Conservation (phyloP, 2,329 filamentous ascomycete species). For the Meredithiella fracta region DNA sequence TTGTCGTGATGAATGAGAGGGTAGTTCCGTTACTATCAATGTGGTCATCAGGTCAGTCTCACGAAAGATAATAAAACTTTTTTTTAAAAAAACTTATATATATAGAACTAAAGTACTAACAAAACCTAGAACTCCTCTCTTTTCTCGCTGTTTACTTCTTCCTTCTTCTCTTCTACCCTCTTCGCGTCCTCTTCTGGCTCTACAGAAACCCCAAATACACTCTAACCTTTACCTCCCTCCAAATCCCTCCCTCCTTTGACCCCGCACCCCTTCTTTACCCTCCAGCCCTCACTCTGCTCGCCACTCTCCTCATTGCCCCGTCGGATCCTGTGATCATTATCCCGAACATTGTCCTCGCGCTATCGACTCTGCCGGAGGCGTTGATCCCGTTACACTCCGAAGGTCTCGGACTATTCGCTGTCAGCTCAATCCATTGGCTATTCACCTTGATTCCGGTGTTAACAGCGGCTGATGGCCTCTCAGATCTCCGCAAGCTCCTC, state of each 20-base stretch:
- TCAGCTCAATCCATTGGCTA: constrained; percentile 53
- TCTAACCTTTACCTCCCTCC: constrained; percentile 25
- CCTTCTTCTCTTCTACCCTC: constrained; percentile 39
- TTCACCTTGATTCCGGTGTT: constrained; percentile 49
- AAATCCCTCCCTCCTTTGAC: constrained; percentile 64
- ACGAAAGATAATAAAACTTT: too few species aligned
- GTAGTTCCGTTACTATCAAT: constrained; percentile 18
- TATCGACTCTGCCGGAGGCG: constrained; percentile 58
- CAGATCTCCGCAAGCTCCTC: constrained; percentile 4
- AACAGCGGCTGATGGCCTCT: not conserved
- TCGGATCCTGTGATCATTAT: constrained; percentile 45
- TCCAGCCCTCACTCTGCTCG: constrained; percentile 54
- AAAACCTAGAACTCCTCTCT: constrained; percentile 28
- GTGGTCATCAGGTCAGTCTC: not conserved
- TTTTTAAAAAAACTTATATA: too few species aligned
- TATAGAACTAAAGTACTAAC: too few species aligned
- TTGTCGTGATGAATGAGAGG: constrained; percentile 31
- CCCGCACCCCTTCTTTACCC: constrained; percentile 86
- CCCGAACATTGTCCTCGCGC: constrained; percentile 65
- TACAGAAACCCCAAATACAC: constrained; percentile 25
- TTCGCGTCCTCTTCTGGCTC: constrained; percentile 38
- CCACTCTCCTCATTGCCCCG: constrained; percentile 56
- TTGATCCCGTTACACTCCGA: constrained; percentile 43
- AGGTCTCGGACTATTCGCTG: not conserved
- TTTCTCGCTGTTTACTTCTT: constrained; percentile 22